Conservation (phyloP, 2,329 filamentous ascomycete genomes). For the Clonostachys solani region DNA sequence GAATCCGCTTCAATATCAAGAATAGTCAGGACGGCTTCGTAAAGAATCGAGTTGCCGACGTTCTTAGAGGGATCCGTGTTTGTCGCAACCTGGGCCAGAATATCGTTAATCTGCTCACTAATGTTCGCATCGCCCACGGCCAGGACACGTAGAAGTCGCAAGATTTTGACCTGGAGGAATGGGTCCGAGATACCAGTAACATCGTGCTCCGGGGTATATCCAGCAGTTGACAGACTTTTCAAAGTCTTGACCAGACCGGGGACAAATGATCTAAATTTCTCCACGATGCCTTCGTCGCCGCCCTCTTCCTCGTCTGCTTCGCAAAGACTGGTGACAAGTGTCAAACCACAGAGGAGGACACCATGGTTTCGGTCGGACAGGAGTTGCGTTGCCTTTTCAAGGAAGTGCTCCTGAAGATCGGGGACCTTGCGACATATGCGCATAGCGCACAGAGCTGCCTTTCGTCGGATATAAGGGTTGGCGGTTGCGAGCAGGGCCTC, state of each 20-base stretch:
- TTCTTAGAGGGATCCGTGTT: slow-evolving; percentile 99
- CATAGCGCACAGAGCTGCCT: slow-evolving; percentile 98
- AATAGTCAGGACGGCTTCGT: slow-evolving; percentile 95
- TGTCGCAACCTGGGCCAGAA: slow-evolving; percentile 92
- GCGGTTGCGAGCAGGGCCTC: slow-evolving; percentile 87
- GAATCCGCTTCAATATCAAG: slow-evolving; percentile 98
- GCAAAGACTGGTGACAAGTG: slow-evolving; percentile 85
- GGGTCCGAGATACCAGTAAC: slow-evolving; percentile 97
- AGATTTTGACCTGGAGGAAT: slow-evolving; percentile 94
- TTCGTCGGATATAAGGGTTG: slow-evolving; percentile 97
- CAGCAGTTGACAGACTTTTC: slow-evolving; percentile 89
- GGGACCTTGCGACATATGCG: slow-evolving; percentile 97
- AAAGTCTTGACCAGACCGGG: slow-evolving; percentile 82
- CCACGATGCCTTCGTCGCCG: slow-evolving; percentile 83
- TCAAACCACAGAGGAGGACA: slow-evolving; percentile 87
- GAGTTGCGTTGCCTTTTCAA: slow-evolving; percentile 87
- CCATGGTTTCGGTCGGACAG: slow-evolving; percentile 94
- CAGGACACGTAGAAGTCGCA: slow-evolving; percentile 79
- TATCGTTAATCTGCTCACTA: slow-evolving; percentile 98
- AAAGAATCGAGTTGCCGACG: slow-evolving; percentile 95
- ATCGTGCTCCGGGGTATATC: slow-evolving; percentile 96
- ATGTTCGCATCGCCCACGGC: slow-evolving; percentile 81
- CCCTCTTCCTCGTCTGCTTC: slow-evolving; percentile 92
- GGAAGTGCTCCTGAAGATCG: slow-evolving; percentile 92
- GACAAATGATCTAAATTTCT: slow-evolving; percentile 86